These are phyloP conservation scores for Dactylorhiza incarnata DNA, from an alignment of 106 monocot genomes.

Conservation along the genomic window DNA sequence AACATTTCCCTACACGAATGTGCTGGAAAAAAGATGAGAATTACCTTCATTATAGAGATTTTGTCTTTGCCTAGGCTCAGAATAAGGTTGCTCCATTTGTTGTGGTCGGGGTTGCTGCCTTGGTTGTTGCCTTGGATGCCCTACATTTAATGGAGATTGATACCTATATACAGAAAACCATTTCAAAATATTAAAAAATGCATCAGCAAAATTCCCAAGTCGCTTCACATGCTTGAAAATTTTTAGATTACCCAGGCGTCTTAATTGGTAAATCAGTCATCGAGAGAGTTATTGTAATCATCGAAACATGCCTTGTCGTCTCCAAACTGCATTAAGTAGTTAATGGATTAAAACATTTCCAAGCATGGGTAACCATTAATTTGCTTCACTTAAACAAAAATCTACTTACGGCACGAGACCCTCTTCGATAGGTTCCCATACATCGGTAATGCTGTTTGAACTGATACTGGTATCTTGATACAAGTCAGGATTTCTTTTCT, in stretches of 20 bases:
- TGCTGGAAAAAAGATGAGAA: not conserved
- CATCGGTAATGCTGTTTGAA: slow-evolving; percentile 87
- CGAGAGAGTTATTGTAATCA: slow-evolving; percentile 94
- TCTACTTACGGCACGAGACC: slow-evolving; percentile 86
- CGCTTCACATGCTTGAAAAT: not conserved
- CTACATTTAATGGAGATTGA: slow-evolving; percentile 46
- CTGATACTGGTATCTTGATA: slow-evolving; percentile 83
- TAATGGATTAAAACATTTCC: too few relatives aligned
- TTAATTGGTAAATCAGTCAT: slow-evolving; percentile 43
- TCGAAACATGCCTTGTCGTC: slow-evolving; percentile 87
- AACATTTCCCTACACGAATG: not conserved
- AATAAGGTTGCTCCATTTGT: slow-evolving; percentile 16
- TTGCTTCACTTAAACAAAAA: not conserved
- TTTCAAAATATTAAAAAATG: not conserved
- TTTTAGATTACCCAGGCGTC: slow-evolving; percentile 60
- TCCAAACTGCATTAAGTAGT: slow-evolving; percentile 51
- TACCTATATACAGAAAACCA: slow-evolving; percentile 28
- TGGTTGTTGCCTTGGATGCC: slow-evolving; percentile 23
- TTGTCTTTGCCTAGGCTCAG: slow-evolving; percentile 26
- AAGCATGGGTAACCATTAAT: not conserved
- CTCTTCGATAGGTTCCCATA: slow-evolving; percentile 98
- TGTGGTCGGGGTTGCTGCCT: slow-evolving; percentile 28
- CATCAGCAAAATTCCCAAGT: not conserved
- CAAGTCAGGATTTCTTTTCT: slow-evolving; percentile 71
- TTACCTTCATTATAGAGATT: slow-evolving; percentile 29